Evolutionary conservation across 2,329 filamentous ascomycete genomes (phyloP), one percentile per base, ranked within the genome.

Genomic region (Diaporthe caulivora): DNA sequence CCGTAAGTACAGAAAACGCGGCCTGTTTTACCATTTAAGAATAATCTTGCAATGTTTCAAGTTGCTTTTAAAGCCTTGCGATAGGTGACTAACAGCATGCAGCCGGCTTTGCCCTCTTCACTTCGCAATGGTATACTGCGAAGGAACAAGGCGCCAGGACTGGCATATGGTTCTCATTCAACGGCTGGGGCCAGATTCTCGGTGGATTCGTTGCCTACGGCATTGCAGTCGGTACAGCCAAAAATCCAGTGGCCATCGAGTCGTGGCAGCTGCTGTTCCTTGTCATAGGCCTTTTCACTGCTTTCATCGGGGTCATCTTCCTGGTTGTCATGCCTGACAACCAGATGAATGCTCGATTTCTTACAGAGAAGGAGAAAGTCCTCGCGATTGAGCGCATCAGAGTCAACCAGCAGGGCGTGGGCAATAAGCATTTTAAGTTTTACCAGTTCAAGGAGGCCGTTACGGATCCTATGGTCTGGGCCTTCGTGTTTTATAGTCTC

Each of bases 51-150:
- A 24, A 37, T 13, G 3, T 34, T 6, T 13, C 24, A 5, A 31
- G 17, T 3, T 17, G 24, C 15, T 5, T 3, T 31, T 34, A n/a
- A 11, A 44, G 8, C 15, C 34, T 15, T 26, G 26, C 11, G 10
- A 49, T 29, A 31, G 53, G 17, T 40, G 29, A 0, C 92, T 65
- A 21, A 65, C 44, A 51, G 0, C 9, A 53, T 1, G 18, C 21
- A 65, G 62, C 92, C 0, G 91, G 91, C 0, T 93, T 93, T 77
- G 89, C 90, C 0, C 84, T 94, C 1, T 87, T 94, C 76, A 93
- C 92, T 1, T 89, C 86, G 4, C 91, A 93, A 82, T 94, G 92
- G 92, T 94, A 93, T 77, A 94, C 92, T 1, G 91, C 91, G 80
- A 85, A 86, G 70, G 92, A 94, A 79, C 92, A 94, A 82, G 90